Conservation (phyloP, 345 rosid genomes). For the Rubroshorea leprosula region DNA sequence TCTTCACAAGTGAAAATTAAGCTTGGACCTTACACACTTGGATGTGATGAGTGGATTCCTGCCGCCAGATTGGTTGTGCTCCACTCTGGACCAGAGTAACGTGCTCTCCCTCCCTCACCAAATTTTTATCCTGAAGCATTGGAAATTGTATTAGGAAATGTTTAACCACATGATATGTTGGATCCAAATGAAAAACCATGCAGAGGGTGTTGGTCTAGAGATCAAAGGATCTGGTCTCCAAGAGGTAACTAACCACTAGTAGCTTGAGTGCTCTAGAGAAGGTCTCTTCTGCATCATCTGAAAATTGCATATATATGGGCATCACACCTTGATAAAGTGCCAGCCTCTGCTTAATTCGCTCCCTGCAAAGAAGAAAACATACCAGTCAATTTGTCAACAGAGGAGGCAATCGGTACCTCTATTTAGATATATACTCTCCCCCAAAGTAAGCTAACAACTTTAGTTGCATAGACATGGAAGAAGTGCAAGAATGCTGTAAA, state of each 20-base stretch:
- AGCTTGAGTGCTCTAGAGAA: conserved; percentile 66
- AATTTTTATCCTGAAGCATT: conserved; percentile 50
- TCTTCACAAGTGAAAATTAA: conserved; percentile 28
- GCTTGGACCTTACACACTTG: conserved; percentile 78
- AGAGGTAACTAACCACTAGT: conserved; percentile 38
- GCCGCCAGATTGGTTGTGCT: conserved; percentile 92
- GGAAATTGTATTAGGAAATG: conserved; percentile 2
- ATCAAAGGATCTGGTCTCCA: not conserved
- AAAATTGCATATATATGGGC: conserved; percentile 81
- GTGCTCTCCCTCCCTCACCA: conserved; percentile 57
- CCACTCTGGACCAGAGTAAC: conserved; percentile 96
- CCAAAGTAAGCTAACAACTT: too few species aligned
- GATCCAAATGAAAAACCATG: too few species aligned
- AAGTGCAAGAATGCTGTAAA: too few species aligned
- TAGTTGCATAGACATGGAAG: too few species aligned
- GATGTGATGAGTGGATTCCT: conserved; percentile 85
- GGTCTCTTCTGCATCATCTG: conserved; percentile 89
- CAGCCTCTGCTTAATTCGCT: conserved; percentile 83
- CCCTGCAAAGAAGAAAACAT: conserved; percentile 31
- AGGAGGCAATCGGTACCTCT: too few species aligned
- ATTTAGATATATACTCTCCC: too few species aligned
- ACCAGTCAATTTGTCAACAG: too few species aligned
- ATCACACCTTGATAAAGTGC: conserved; percentile 83
- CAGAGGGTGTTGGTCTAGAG: too few species aligned
- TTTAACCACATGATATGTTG: conserved; percentile 4